Base-by-base conservation (phyloP, 208 protist species). In the Zelonia costaricensis region DNA sequence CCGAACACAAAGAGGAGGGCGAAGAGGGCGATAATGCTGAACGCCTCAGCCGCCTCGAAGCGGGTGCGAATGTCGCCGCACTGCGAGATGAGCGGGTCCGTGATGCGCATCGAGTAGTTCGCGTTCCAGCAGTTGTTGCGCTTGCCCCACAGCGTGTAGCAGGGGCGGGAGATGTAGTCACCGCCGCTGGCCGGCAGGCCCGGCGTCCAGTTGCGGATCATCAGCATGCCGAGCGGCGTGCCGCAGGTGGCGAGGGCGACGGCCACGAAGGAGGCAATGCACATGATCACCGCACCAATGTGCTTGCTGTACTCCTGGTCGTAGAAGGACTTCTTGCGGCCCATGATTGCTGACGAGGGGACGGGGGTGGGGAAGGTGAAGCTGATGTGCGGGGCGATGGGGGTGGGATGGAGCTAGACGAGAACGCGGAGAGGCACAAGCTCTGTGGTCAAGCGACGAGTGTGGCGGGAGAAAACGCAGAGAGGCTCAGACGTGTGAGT, bases 131-230 rank as follows among this genome's bases (percentile, higher is more conserved):
- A 88, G 47, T 64, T 47, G 55, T 62, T 47, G 38, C 65, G 78
- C 47, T 58, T 27, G 45, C 82, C 82, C 86, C 82, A 88, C 27
- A 87, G 71, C 7, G 86, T 87, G 62, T 74, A 78, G 75, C 79
- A 88, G 4, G 59, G 49, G 44, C 53, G 49, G 22, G 44, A 1
- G n/a, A 33, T 49, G 36, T 15, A 15, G 18, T 51, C 45, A 9
- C 36, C 53, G 2, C 36, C 12, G 20, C 31, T 1, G 0, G 36
- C 16, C 8, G 35, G 7, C 16, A 39, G 4, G 12, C 4, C n/a
- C 8, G 0, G 7, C 0, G 25, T 23, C 43, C 43, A 62, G 1
- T n/a, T 12, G 43, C 69, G 76, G 30, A 68, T 13, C 65, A 68
- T 54, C 44, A 92, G 66, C 63, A 77, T 46, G 16, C 60, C 72